Conservation (phyloP, 441 rosid species). For the Geranium incanum region DNA sequence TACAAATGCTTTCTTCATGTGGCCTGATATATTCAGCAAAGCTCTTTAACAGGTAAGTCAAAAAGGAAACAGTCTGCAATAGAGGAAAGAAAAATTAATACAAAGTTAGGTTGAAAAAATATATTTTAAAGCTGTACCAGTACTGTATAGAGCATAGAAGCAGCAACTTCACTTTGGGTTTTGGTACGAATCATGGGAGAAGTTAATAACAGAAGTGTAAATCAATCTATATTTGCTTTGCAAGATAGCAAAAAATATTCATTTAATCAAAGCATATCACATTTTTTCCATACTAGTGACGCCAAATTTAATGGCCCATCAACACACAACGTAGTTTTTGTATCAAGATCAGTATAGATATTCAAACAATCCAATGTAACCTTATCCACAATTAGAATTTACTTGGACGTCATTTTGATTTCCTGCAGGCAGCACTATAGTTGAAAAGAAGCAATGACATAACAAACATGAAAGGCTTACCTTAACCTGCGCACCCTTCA, state of each 20-base stretch:
- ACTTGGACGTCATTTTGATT: not conserved
- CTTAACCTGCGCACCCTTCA: constrained; percentile 99
- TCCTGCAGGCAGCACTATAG: not conserved
- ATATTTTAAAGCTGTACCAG: too few relatives aligned
- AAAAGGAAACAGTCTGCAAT: constrained; percentile 93
- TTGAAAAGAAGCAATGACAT: not conserved
- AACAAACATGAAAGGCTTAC: constrained; percentile 33
- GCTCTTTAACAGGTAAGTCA: constrained; percentile 94
- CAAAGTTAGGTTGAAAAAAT: too few relatives aligned
- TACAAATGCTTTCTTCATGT: constrained; percentile 92
- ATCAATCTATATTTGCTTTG: not conserved
- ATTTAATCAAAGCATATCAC: not conserved
- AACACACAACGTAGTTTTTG: not conserved
- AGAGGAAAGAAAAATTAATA: constrained; percentile 17
- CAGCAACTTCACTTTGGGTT: too few relatives aligned
- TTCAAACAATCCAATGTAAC: too few relatives aligned
- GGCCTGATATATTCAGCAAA: constrained; percentile 90
- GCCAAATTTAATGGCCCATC: not conserved
- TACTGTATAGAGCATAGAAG: too few relatives aligned
- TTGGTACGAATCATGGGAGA: too few relatives aligned
- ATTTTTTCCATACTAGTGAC: not conserved
- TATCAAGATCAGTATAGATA: not conserved
- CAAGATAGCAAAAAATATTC: not conserved
- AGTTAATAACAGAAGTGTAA: too few relatives aligned
- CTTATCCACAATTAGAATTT: not conserved